phyloP scores from a whole-genome alignment of 805 yeast species.

The Ogataea thermomethanolica region DNA sequence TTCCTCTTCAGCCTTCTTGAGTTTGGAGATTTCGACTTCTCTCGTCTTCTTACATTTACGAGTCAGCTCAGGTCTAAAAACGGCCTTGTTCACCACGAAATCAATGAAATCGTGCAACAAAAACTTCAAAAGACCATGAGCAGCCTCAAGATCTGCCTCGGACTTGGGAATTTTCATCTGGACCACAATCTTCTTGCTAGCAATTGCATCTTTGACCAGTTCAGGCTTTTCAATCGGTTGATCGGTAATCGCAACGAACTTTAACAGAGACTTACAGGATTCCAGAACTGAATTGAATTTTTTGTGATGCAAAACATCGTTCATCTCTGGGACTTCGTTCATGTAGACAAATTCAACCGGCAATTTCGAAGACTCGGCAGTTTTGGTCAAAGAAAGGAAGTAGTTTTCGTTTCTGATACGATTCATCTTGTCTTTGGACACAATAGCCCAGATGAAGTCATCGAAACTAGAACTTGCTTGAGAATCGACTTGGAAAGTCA shows the following conservation, averaged over 20 bases:
- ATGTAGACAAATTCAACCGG: conserved; percentile 79
- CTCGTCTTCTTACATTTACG: conserved; percentile 78
- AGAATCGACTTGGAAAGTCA: conserved; percentile 54
- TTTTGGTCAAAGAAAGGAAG: conserved; percentile 79
- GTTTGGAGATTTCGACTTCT: conserved; percentile 65
- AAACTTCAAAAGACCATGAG: conserved; percentile 59
- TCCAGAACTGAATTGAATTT: conserved; percentile 46
- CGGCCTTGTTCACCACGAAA: conserved; percentile 35
- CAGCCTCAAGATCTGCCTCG: conserved; percentile 45
- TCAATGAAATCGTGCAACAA: conserved; percentile 40
- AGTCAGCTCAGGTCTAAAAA: conserved; percentile 69
- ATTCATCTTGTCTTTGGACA: conserved; percentile 80
- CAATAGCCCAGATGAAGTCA: conserved; percentile 78
- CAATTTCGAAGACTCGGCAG: conserved; percentile 65
- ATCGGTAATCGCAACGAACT: conserved; percentile 79
- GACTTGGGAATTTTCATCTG: conserved; percentile 51
- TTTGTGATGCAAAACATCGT: conserved; percentile 54
- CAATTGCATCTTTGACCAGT: conserved; percentile 49
- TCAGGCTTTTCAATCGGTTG: conserved; percentile 72
- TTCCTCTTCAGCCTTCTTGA: conserved; percentile 65
- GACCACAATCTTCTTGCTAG: conserved; percentile 52
- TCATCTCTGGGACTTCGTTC: conserved; percentile 85
- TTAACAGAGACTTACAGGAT: conserved; percentile 42
- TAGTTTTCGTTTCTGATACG: conserved; percentile 71
- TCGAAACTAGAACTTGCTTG: conserved; percentile 46